A percentile compares a stretch with the other conserved stretches of the same genome.
phyloP scores from a whole-genome alignment of 306 rosid species.

The Ormosia emarginata region DNA sequence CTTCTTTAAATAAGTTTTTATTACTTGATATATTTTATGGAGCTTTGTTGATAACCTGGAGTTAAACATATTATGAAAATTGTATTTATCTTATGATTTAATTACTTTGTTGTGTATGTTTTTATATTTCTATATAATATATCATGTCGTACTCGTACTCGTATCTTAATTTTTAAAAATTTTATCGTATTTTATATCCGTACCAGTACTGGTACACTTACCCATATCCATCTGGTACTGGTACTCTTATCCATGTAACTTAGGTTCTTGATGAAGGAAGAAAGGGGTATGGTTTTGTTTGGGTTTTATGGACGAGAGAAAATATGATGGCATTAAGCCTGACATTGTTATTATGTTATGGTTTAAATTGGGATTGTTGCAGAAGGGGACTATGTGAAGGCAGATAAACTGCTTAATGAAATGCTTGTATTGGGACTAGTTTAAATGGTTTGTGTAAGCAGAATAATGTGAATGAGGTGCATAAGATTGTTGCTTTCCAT shows the following conservation, averaged over 20 bases:
- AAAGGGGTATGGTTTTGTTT: slow-evolving; percentile 35
- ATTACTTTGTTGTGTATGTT: too few relatives aligned
- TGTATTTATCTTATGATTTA: too few relatives aligned
- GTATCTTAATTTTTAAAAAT: too few relatives aligned
- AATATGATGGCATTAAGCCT: slow-evolving; percentile 42
- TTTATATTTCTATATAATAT: too few relatives aligned
- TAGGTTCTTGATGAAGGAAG: slow-evolving; percentile 34
- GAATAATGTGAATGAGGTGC: slow-evolving; percentile 20
- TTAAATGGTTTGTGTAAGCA: slow-evolving; percentile 46
- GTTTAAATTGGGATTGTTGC: slow-evolving; percentile 32
- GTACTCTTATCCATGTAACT: not conserved
- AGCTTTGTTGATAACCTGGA: too few relatives aligned
- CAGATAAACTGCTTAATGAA: slow-evolving; percentile 54
- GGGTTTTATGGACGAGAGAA: slow-evolving; percentile 6
- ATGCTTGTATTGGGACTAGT: slow-evolving; percentile 50
- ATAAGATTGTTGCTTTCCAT: slow-evolving; percentile 32
- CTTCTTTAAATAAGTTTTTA: too few relatives aligned
- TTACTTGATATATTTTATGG: too few relatives aligned
- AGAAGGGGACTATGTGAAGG: slow-evolving; percentile 28
- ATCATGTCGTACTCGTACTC: too few relatives aligned
- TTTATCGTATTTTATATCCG: too few relatives aligned
- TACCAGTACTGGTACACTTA: too few relatives aligned
- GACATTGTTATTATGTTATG: slow-evolving; percentile 51
- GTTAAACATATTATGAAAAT: too few relatives aligned
- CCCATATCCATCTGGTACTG: too few relatives aligned